These are phyloP conservation scores for Zymoseptoria tritici DNA, from an alignment of 2,329 filamentous ascomycete genomes.

Conservation along the genomic window DNA sequence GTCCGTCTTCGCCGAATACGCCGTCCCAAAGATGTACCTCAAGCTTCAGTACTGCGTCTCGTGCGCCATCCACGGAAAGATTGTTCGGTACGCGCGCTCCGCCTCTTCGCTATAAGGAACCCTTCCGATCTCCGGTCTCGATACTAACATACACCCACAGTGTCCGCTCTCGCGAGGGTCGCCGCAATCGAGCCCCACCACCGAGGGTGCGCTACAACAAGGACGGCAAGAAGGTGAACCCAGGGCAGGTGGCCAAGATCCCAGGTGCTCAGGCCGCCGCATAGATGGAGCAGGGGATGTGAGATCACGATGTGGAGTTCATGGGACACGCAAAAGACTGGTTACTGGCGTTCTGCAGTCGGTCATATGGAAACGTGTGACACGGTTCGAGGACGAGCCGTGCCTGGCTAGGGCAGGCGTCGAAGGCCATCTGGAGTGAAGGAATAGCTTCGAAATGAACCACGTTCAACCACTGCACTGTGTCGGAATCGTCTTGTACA, in stretches of 20 bases:
- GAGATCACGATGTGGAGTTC: conserved; percentile 3
- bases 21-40: conserved; percentile 99
- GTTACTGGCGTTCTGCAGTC: conserved; percentile 2
- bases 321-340: conserved; percentile 1
- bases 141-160: conserved; percentile 43
- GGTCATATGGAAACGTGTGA: background rate
- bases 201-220: conserved; percentile 99
- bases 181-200: conserved; percentile 97
- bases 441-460: conserved; percentile 19
- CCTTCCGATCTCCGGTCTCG: background rate
- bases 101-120: background rate
- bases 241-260: conserved; percentile 68
- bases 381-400: background rate
- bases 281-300: background rate
- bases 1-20: conserved; percentile 98
- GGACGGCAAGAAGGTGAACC: conserved; percentile 99
- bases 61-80: conserved; percentile 99
- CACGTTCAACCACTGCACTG: conserved; percentile 4
- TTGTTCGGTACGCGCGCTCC: conserved; percentile 82
- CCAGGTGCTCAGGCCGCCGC: conserved; percentile 28
- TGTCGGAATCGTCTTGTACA: background rate
- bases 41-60: conserved; percentile 99
- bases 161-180: conserved; percentile 93
- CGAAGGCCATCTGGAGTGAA: conserved; percentile 4
- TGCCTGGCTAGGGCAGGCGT: background rate